phyloP scores from a whole-genome alignment of 768 basidiomycete species.

The Dictyophora rubrovolvata region DNA sequence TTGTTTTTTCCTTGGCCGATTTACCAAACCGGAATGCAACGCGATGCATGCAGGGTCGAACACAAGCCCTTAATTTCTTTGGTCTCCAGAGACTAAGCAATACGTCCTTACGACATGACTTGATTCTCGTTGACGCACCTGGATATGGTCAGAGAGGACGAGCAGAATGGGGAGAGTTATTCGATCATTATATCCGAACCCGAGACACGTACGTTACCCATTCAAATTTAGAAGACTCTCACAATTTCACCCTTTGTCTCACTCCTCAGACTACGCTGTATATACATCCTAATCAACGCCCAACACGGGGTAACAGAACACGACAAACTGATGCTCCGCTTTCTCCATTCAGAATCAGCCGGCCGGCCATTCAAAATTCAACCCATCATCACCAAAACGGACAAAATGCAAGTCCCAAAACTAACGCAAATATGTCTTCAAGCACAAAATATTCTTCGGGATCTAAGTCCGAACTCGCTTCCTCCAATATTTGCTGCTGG shows the following conservation, averaged over 20 bases:
- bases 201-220: conserved; percentile 45
- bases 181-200: conserved; percentile 51
- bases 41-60: conserved; percentile 45
- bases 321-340: conserved; percentile 55
- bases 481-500: conserved; percentile 20
- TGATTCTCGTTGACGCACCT: conserved; percentile 69
- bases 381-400: conserved; percentile 63
- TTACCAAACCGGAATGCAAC: neutral
- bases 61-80: conserved; percentile 62
- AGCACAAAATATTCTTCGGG: conserved; percentile 43
- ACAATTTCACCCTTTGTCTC: neutral
- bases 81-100: conserved; percentile 47
- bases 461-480: conserved; percentile 48
- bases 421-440: conserved; percentile 27
- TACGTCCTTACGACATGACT: conserved; percentile 18
- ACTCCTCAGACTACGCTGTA: conserved; percentile 45
- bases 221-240: neutral
- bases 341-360: conserved; percentile 27
- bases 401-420: conserved; percentile 32
- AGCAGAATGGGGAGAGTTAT: conserved; percentile 64
- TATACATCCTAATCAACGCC: conserved; percentile 63
- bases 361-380: conserved; percentile 47
- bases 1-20: neutral
- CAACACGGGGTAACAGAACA: conserved; percentile 48
- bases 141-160: conserved; percentile 71